A percentile compares a stretch with the other conserved stretches of the same genome.
phyloP scores from a whole-genome alignment of 2,329 filamentous ascomycete genomes.

The Lasiodiplodia sp. region DNA sequence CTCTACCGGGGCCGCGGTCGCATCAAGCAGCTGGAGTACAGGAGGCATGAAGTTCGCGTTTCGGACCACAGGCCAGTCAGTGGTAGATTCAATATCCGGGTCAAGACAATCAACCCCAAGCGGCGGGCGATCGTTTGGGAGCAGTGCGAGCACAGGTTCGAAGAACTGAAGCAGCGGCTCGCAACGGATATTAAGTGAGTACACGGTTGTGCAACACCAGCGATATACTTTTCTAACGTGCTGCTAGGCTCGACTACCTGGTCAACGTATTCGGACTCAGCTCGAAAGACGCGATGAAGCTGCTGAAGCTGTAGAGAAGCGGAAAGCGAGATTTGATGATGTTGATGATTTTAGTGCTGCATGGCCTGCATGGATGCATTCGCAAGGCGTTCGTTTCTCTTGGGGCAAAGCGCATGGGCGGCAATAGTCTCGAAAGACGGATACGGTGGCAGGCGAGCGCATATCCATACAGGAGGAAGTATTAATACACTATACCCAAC shows the following conservation, averaged over 20 bases:
- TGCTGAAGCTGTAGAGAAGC: constrained; percentile 22
- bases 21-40: constrained; percentile 87
- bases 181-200: constrained; percentile 80
- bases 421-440: neutral
- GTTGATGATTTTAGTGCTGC: constrained; percentile 28
- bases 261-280: constrained; percentile 67
- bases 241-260: constrained; percentile 68
- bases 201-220: neutral
- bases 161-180: constrained; percentile 72
- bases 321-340: constrained; percentile 23
- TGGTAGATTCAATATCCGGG: constrained; percentile 78
- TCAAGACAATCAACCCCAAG: constrained; percentile 80
- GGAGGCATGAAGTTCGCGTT: constrained; percentile 84
- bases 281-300: constrained; percentile 57
- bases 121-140: constrained; percentile 73
- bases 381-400: constrained; percentile 17
- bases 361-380: constrained; percentile 27
- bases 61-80: constrained; percentile 95
- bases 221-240: constrained; percentile 8
- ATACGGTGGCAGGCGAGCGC: constrained; percentile 16
- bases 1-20: constrained; percentile 83
- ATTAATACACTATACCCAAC: constrained; percentile 21
- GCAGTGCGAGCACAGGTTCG: constrained; percentile 76
- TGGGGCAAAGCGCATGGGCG: constrained; percentile 18
- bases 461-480: constrained; percentile 16